Percentiles rank a stretch among this genome's conserved stretches.
These are phyloP conservation scores for Amaranthus palmeri DNA, from an alignment of 148 eudicot species.

Conservation along the genomic window DNA sequence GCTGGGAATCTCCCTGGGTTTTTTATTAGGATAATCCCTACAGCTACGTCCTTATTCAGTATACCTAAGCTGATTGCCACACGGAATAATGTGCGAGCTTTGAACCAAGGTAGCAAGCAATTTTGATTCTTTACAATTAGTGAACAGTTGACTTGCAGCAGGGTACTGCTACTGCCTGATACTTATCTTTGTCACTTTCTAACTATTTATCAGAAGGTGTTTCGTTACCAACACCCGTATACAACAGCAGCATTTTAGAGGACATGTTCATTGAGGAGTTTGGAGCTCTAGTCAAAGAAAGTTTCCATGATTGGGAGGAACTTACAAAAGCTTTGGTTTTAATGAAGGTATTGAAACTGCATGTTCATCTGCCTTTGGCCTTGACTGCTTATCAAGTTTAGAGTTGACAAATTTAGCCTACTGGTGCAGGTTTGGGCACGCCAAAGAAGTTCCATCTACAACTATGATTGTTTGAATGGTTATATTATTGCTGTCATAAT, in stretches of 20 bases:
- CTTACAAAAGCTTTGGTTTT: conserved; percentile 70
- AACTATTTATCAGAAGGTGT: conserved; percentile 26
- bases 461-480: conserved; percentile 81
- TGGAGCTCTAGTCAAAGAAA: conserved; percentile 43
- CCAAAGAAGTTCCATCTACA: conserved; percentile 65
- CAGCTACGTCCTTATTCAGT: conserved; percentile 54
- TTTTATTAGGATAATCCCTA: conserved; percentile 69
- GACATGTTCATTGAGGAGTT: conserved; percentile 75
- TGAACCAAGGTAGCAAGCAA: conserved; percentile 50
- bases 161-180: neutral
- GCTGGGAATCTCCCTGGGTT: conserved; percentile 35
- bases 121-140: neutral
- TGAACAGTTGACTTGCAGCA: neutral
- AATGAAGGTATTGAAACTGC: conserved; percentile 53
- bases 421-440: conserved; percentile 89
- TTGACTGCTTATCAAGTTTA: neutral
- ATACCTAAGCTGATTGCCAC: conserved; percentile 53
- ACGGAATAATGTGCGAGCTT: conserved; percentile 65
- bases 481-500: conserved; percentile 58
- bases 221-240: conserved; percentile 66
- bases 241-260: conserved; percentile 84
- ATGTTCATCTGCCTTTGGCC: conserved; percentile 1
- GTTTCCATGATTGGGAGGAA: conserved; percentile 69
- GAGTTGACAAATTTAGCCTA: conserved; percentile 10
- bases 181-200: neutral